Percentiles rank a stretch among this genome's conserved stretches.
phyloP scores from a whole-genome alignment of 2,329 filamentous ascomycete genomes.

The Didymella pomorum region DNA sequence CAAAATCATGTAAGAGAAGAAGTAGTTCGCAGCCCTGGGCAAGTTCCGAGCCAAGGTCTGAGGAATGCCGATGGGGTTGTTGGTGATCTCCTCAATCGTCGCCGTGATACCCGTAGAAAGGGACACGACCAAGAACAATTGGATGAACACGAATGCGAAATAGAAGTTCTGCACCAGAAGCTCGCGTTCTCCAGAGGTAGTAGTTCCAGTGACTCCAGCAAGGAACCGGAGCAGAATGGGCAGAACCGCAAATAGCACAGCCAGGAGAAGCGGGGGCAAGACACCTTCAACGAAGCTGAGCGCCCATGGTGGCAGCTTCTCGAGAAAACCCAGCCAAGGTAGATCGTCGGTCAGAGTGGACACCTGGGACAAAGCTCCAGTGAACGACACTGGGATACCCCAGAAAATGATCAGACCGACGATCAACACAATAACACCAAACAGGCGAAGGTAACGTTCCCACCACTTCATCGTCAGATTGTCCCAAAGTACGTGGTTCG shows the following conservation, averaged over 20 bases:
- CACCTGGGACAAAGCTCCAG: slow-evolving; percentile 81
- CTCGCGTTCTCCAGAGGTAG: slow-evolving; percentile 80
- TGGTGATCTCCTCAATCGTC: slow-evolving; percentile 68
- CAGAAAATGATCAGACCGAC: slow-evolving; percentile 83
- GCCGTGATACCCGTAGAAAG: slow-evolving; percentile 78
- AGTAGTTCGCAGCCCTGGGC: slow-evolving; percentile 91
- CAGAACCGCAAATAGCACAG: slow-evolving; percentile 79
- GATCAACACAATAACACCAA: slow-evolving; percentile 70
- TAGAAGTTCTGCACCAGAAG: slow-evolving; percentile 92
- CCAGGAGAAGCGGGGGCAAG: slow-evolving; percentile 78
- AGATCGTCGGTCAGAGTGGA: slow-evolving; percentile 71
- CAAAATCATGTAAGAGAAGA: slow-evolving; percentile 98
- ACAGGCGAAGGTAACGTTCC: slow-evolving; percentile 80
- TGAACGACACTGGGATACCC: slow-evolving; percentile 90
- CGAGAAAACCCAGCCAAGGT: slow-evolving; percentile 75
- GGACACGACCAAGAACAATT: slow-evolving; percentile 92
- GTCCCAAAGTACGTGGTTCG: slow-evolving; percentile 92
- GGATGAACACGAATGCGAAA: slow-evolving; percentile 92
- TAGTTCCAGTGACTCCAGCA: slow-evolving; percentile 76
- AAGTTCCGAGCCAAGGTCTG: slow-evolving; percentile 77
- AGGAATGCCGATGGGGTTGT: slow-evolving; percentile 73
- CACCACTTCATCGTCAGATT: slow-evolving; percentile 98
- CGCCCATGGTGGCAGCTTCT: slow-evolving; percentile 65
- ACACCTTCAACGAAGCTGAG: slow-evolving; percentile 83
- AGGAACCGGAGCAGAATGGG: slow-evolving; percentile 80